Conservation (phyloP, 805 yeast species). For the Wickerhamomyces bisporus region DNA sequence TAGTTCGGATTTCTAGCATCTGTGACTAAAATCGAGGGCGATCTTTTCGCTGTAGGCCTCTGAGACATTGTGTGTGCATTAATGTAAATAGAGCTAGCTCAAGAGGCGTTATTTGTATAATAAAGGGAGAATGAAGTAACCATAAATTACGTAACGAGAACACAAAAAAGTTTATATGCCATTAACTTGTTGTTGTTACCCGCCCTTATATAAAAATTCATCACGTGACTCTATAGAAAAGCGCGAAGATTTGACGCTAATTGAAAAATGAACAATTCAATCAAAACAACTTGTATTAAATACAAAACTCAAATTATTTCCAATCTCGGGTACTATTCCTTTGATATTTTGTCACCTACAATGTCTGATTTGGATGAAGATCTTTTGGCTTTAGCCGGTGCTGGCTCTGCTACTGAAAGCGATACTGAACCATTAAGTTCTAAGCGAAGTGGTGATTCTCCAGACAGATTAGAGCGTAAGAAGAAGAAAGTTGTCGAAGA, state of each 20-base stretch:
- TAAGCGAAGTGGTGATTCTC: constrained; percentile 20
- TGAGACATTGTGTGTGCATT: constrained; percentile 16
- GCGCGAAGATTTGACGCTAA: no score
- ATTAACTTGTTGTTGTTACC: not conserved
- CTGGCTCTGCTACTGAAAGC: constrained; percentile 31
- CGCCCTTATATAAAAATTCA: not conserved
- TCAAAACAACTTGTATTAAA: no score
- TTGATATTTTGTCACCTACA: no score
- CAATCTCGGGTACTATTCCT: no score
- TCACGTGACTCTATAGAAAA: not conserved
- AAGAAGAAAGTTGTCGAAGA: constrained; percentile 22
- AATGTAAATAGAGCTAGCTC: not conserved
- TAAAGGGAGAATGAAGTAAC: no score
- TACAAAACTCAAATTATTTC: no score
- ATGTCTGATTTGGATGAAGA: constrained; percentile 80
- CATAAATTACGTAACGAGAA: no score
- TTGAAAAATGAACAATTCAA: no score
- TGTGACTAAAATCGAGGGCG: constrained; percentile 91
- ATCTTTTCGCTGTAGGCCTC: constrained; percentile 71
- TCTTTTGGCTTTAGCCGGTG: constrained; percentile 90
- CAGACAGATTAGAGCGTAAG: constrained; percentile 19
- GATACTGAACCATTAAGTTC: constrained; percentile 32
- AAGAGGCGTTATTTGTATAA: no score
- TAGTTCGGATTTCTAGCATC: constrained; percentile 66
- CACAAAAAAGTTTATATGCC: constrained; percentile 1